These are phyloP conservation scores for Drechmeria coniospora DNA, from an alignment of 2,329 filamentous ascomycete species.

Conservation along the genomic window DNA sequence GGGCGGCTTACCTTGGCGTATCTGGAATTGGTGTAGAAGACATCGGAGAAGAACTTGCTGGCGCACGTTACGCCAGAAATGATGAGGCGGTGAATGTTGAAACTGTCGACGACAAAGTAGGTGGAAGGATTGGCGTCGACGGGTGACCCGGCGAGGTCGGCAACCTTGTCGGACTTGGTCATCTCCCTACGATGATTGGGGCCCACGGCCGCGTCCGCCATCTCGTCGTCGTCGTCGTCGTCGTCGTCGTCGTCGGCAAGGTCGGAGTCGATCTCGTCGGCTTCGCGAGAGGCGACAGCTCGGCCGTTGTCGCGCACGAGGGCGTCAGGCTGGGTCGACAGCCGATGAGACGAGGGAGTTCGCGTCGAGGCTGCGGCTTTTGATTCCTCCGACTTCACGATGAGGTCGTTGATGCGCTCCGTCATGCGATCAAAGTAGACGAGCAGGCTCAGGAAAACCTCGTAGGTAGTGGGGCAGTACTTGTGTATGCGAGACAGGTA, in stretches of 20 bases:
- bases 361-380: slow-evolving; percentile 14
- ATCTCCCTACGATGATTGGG: slow-evolving; percentile 10
- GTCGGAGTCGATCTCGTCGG: slow-evolving; percentile 33
- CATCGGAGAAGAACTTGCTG: slow-evolving; percentile 98
- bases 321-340: slow-evolving; percentile 11
- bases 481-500: slow-evolving; percentile 95
- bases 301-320: slow-evolving; percentile 13
- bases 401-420: slow-evolving; percentile 75
- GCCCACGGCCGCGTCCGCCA: slow-evolving; percentile 14
- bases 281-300: slow-evolving; percentile 12
- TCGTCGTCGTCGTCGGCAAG: slow-evolving; percentile 33
- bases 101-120: slow-evolving; percentile 92
- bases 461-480: slow-evolving; percentile 96
- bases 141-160: slow-evolving; percentile 11
- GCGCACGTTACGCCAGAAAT: slow-evolving; percentile 96
- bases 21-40: slow-evolving; percentile 97
- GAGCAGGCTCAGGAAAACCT: slow-evolving; percentile 86
- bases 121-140: slow-evolving; percentile 24
- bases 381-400: slow-evolving; percentile 49
- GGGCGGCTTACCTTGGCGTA: slow-evolving; percentile 93
- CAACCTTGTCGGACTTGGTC: slow-evolving; percentile 7
- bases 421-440: slow-evolving; percentile 99
- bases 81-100: slow-evolving; percentile 92
- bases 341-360: slow-evolving; percentile 3
- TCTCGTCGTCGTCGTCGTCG: slow-evolving; percentile 16